These are phyloP conservation scores for Hanseniaspora sp. DNA, from an alignment of 1,139 yeast species.

Conservation along the genomic window DNA sequence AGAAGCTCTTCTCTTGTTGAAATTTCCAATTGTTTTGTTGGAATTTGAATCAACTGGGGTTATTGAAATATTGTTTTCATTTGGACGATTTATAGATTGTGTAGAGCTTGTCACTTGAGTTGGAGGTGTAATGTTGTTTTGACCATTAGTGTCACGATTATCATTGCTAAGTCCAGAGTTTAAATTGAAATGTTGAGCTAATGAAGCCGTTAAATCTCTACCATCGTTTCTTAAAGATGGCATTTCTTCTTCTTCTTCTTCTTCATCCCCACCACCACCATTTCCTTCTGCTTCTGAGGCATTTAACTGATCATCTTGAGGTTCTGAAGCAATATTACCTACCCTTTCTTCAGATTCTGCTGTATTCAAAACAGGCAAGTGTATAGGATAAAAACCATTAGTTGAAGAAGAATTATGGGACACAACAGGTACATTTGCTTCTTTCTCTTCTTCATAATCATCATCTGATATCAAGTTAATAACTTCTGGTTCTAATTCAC, in stretches of 20 bases:
- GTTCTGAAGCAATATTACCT: constrained; percentile 2
- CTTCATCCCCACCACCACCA: too few species aligned
- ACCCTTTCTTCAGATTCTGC: constrained; percentile 12
- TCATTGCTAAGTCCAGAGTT: not conserved
- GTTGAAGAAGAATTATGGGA: not conserved
- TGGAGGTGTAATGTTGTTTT: not conserved
- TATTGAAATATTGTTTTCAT: not conserved
- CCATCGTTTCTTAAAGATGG: constrained; percentile 11
- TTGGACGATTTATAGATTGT: not conserved
- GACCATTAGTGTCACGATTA: not conserved
- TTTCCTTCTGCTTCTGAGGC: not conserved
- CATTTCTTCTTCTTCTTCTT: constrained; percentile 8
- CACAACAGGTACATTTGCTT: not conserved
- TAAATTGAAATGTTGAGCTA: constrained; percentile 1
- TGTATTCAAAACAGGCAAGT: constrained; percentile 3
- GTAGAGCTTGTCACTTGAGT: not conserved
- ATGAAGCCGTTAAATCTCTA: constrained; percentile 4
- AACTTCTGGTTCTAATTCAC: constrained; percentile 23
- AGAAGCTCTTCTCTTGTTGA: constrained; percentile 2
- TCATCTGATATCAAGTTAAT: constrained; percentile 31
- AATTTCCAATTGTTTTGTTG: not conserved
- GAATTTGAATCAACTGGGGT: not conserved
- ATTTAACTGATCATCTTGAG: not conserved
- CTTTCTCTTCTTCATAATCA: constrained; percentile 23
- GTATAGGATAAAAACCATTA: not conserved